Base-by-base conservation (phyloP, 768 basidiomycete species). In the Suillus spraguei region DNA sequence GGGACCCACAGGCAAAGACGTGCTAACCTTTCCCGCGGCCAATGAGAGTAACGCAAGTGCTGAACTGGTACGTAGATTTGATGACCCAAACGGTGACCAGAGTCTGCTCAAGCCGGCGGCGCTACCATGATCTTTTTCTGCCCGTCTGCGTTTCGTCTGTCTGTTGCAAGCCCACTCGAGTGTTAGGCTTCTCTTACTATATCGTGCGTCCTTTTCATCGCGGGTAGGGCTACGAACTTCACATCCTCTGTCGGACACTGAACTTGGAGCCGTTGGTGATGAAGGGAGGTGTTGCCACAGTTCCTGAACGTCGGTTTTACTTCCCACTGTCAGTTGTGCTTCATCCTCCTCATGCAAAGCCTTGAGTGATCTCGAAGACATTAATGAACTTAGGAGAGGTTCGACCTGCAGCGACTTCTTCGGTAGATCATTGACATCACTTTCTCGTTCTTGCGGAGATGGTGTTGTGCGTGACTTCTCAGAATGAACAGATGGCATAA, bases 91-190 rank as follows among this genome's bases (percentile, higher is more conserved):
- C 3, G 49, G 24, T 8, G 49, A 4, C 56, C 56, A 58, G 39
- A 58, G 8, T 24, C 17, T 41, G 39, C 11, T 58, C 56, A 8
- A 58, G 6, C 10, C 16, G 39, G 39, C 20, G 38, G 4, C 17
- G 56, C 24, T 41, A 41, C 38, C 17, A 2, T 41, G 11, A 17
- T 58, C 67, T 53, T 58, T 73, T 59, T 60, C 65, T 44, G 67
- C 55, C 62, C 75, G 78, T 42, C 72, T 71, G 22, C 79, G 80
- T 63, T 79, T 80, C 20, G 76, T 65, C 24, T 75, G 74, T 52
- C 72, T 77, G 32, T 80, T 76, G 64, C 81, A 82, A 16, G 81
- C 81, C 81, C 80, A 82, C 65, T 82, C 81, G 14, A 82, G 75
- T 2, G 77, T 78, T 56, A 73, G 74, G 58, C 70, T 64, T 28